A percentile compares a stretch with the other conserved stretches of the same genome.
Conservation (phyloP, 495 filamentous ascomycete genomes). For the Glutinoglossum americanum region DNA sequence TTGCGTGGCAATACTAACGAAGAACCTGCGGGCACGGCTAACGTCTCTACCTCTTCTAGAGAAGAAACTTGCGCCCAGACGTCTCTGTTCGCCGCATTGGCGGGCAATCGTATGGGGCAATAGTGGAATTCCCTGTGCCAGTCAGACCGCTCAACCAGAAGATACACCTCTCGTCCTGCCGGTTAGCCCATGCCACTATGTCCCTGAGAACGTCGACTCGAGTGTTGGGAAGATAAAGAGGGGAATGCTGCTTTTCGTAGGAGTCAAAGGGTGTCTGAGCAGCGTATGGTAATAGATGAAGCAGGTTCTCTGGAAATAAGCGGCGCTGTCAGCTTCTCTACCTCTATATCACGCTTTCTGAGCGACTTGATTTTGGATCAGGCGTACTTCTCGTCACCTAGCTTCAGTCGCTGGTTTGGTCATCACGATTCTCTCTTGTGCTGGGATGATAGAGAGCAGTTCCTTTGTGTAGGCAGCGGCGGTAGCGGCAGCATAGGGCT, state of each 20-base stretch:
- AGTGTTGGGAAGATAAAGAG: constrained; percentile 15
- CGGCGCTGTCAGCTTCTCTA: too few relatives aligned
- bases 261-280: neutral
- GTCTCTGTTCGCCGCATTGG: neutral
- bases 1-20: constrained; percentile 3
- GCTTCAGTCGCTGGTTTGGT: too few relatives aligned
- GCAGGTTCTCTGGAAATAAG: too few relatives aligned
- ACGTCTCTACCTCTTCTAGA: constrained; percentile 7
- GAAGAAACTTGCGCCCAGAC: constrained; percentile 5
- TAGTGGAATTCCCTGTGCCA: constrained; percentile 22
- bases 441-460: too few relatives aligned
- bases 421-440: too few relatives aligned
- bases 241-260: neutral
- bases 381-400: too few relatives aligned
- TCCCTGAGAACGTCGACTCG: constrained; percentile 3
- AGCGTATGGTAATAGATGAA: neutral
- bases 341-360: too few relatives aligned
- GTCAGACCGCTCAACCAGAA: constrained; percentile 25
- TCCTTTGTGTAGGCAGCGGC: too few relatives aligned
- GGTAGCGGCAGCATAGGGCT: too few relatives aligned
- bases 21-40: constrained; percentile 6
- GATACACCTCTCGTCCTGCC: constrained; percentile 10
- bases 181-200: constrained; percentile 15
- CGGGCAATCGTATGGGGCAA: constrained; percentile 8
- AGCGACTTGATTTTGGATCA: too few relatives aligned